Percentiles rank a stretch among this genome's conserved stretches.
Evolutionary conservation across 2,329 filamentous ascomycete species (phyloP).

Genomic region (Stagonosporopsis tanaceti): DNA sequence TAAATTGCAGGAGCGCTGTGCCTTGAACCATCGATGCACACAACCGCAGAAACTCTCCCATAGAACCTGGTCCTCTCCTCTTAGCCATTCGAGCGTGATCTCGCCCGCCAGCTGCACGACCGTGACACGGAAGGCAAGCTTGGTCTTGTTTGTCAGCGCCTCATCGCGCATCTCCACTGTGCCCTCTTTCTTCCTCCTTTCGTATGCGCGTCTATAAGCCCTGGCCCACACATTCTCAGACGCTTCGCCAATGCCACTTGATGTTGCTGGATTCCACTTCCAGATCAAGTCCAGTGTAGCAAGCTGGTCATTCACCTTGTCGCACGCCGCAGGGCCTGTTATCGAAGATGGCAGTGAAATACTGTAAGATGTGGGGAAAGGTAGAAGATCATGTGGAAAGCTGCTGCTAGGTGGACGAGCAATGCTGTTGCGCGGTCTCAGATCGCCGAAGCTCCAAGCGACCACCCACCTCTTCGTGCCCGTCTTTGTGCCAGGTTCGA

Average conservation of each 20-base stretch:
- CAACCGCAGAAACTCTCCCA: conserved; percentile 92
- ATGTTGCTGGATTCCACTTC: conserved; percentile 65
- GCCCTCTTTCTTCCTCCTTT: conserved; percentile 39
- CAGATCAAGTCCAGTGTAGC: conserved; percentile 68
- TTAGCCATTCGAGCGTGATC: conserved; percentile 71
- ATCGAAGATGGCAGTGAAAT: conserved; percentile 53
- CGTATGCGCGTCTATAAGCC: conserved; percentile 70
- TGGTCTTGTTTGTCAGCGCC: neutral
- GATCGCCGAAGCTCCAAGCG: conserved; percentile 81
- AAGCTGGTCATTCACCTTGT: conserved; percentile 59
- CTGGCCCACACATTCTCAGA: conserved; percentile 81
- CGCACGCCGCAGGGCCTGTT: conserved; percentile 33
- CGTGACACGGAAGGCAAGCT: conserved; percentile 47
- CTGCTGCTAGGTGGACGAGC: conserved; percentile 48
- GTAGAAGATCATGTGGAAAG: conserved; percentile 58
- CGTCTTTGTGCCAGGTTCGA: conserved; percentile 68
- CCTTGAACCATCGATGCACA: conserved; percentile 27
- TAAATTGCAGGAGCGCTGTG: neutral
- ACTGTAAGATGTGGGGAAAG: conserved; percentile 60
- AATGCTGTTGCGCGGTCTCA: conserved; percentile 66
- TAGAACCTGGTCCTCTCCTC: conserved; percentile 74
- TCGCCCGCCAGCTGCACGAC: conserved; percentile 45
- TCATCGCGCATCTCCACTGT: conserved; percentile 25
- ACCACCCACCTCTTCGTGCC: conserved; percentile 87
- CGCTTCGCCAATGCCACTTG: conserved; percentile 69